Conservation (phyloP, 2,329 filamentous ascomycete species). For the Colletotrichum simmondsii region DNA sequence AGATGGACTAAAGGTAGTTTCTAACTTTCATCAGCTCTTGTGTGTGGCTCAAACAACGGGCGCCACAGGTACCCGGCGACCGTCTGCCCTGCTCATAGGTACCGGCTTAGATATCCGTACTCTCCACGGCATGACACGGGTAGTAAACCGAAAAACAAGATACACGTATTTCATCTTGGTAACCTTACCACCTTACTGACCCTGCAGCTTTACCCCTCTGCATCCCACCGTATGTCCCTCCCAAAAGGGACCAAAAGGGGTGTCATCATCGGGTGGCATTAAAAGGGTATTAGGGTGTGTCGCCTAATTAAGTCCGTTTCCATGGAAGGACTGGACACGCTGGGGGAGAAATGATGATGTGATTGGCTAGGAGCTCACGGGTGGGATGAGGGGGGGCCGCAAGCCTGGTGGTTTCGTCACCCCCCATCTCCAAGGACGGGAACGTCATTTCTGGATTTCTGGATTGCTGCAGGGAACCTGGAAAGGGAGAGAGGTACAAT, state of each 20-base stretch:
- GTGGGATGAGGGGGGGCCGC: not conserved
- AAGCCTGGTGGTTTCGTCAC: slow-evolving; percentile 5
- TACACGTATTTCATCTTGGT: not conserved
- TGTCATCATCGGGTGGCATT: not conserved
- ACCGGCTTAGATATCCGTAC: too few species aligned
- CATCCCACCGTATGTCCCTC: not conserved
- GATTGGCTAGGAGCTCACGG: not conserved
- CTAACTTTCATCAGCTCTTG: not conserved
- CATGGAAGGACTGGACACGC: not conserved
- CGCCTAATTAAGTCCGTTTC: not conserved
- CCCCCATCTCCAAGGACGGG: slow-evolving; percentile 19
- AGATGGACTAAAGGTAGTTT: not conserved
- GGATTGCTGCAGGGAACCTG: slow-evolving; percentile 27
- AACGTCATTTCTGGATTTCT: slow-evolving; percentile 28
- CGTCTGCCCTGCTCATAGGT: too few species aligned
- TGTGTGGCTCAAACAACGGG: not conserved
- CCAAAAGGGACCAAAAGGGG: not conserved
- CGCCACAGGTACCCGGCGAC: slow-evolving; percentile 20
- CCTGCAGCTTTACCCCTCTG: not conserved
- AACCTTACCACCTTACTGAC: not conserved
- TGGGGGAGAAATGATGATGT: not conserved
- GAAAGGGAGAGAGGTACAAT: not conserved
- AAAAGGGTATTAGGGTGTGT: not conserved
- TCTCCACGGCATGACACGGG: too few species aligned
- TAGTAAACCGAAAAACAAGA: too few species aligned